Evolutionary conservation across 192 early-diverging fungal species (phyloP).

Genomic region (Glomus cerebriforme): DNA sequence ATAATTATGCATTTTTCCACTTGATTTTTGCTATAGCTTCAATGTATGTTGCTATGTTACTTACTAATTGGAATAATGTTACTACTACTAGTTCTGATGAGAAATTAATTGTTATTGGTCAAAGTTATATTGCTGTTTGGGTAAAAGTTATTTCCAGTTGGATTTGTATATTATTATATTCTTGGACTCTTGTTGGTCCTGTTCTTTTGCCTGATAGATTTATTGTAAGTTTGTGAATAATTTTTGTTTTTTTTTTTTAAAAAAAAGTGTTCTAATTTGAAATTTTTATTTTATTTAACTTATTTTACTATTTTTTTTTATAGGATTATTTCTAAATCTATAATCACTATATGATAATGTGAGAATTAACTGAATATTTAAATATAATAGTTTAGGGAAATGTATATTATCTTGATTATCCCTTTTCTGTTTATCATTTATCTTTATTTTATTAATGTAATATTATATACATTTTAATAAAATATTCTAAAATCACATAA

Average conservation of each 20-base stretch:
- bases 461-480: too few species aligned
- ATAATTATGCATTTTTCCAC: slow-evolving; percentile 94
- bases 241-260: neutral
- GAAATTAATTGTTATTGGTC: slow-evolving; percentile 73
- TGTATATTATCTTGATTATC: too few species aligned
- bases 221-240: slow-evolving; percentile 1
- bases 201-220: slow-evolving; percentile 84
- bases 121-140: slow-evolving; percentile 90
- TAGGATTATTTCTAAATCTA: neutral
- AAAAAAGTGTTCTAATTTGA: neutral
- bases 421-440: too few species aligned
- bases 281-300: too few species aligned
- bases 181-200: slow-evolving; percentile 90
- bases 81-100: slow-evolving; percentile 43
- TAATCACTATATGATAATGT: too few species aligned
- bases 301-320: neutral
- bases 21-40: slow-evolving; percentile 85
- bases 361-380: too few species aligned
- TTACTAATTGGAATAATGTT: slow-evolving; percentile 82
- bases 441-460: too few species aligned
- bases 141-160: slow-evolving; percentile 87
- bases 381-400: too few species aligned
- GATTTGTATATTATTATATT: slow-evolving; percentile 67
- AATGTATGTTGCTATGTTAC: slow-evolving; percentile 94
- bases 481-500: too few species aligned